Base-by-base conservation (phyloP, 2,329 filamentous ascomycete species). In the Fusarium virguliforme region DNA sequence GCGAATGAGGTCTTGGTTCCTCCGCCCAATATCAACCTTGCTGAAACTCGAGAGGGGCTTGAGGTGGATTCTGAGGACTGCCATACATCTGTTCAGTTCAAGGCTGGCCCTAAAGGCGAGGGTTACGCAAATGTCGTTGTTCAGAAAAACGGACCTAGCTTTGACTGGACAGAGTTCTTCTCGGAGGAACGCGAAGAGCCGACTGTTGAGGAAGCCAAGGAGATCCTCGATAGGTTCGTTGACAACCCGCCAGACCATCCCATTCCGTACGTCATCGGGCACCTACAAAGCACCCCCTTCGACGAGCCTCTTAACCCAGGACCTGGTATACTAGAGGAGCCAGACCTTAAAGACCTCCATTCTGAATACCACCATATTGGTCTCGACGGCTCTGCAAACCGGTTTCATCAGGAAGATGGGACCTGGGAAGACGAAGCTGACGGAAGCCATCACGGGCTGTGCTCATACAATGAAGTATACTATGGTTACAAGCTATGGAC, bases 381-480 rank as follows among this genome's bases (percentile, higher is more conserved):
- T 32, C 12, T 15, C 22, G 4, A 50, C 35, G 30, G 48, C 51
- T 60, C 57, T 15, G 57, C 57, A 8, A 60, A 60, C n/a, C 18
- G 57, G 34, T 28, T 60, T 6, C 57, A 60, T 50, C 48, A 43
- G 6, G 57, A 60, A 50, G 57, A 60, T 13, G 18, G 26, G 41
- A 60, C 57, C 22, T 32, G 41, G 18, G 18, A 28, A 48, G 41
- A 50, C 32, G n/a, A 28, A 50, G 37, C 13, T 24, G 34, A 26
- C 26, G 18, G 32, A 5, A 24, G 13, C 4, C 30, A 22, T 26
- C 43, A 60, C 28, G 57, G 57, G 43, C 51, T 60, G 30, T 43
- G 57, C 18, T 60, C 57, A 15, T 60, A 60, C 15, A 60, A 60
- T n/a, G 57, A 60, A n/a, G 57, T 60, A 28, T 60, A 60, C 22